A percentile compares a stretch with the other conserved stretches of the same genome.
Conservation (phyloP, 1,139 yeast genomes). For the Suhomyces chickasaworum region DNA sequence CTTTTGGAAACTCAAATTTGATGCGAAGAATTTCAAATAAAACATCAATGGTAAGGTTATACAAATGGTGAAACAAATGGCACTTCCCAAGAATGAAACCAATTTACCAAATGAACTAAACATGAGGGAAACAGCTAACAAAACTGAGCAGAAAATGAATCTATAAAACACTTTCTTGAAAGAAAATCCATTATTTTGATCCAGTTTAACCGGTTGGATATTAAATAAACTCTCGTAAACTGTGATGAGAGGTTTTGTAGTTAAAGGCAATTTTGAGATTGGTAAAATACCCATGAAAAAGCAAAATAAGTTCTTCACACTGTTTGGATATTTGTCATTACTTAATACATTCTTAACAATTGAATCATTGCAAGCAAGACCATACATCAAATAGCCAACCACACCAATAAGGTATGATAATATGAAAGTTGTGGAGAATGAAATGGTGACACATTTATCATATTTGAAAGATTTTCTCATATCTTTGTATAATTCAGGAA, state of each 20-base stretch:
- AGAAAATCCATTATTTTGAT: not conserved
- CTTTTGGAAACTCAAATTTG: constrained; percentile 44
- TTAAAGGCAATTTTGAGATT: constrained; percentile 43
- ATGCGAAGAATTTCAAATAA: constrained; percentile 58
- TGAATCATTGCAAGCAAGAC: constrained; percentile 38
- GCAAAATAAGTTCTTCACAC: constrained; percentile 35
- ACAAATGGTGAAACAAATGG: constrained; percentile 80
- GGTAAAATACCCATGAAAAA: constrained; percentile 44
- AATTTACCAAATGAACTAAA: constrained; percentile 81
- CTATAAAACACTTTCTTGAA: constrained; percentile 24
- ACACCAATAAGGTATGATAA: constrained; percentile 39
- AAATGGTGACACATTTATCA: constrained; percentile 28
- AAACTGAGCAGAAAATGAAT: constrained; percentile 24
- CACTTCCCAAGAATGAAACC: constrained; percentile 81
- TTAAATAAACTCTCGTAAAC: constrained; percentile 34
- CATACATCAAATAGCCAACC: constrained; percentile 47
- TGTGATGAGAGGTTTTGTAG: constrained; percentile 43
- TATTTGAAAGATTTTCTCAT: constrained; percentile 72
- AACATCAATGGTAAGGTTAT: constrained; percentile 74
- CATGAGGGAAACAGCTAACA: constrained; percentile 55
- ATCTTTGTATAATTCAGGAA: constrained; percentile 77
- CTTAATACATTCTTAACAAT: constrained; percentile 41
- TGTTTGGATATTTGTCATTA: constrained; percentile 35
- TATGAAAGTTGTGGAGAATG: constrained; percentile 37
- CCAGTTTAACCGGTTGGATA: constrained; percentile 4